Evolutionary conservation across 202 grass and related monocot species (phyloP).

Genomic region (Cymbopogon flexuosus): DNA sequence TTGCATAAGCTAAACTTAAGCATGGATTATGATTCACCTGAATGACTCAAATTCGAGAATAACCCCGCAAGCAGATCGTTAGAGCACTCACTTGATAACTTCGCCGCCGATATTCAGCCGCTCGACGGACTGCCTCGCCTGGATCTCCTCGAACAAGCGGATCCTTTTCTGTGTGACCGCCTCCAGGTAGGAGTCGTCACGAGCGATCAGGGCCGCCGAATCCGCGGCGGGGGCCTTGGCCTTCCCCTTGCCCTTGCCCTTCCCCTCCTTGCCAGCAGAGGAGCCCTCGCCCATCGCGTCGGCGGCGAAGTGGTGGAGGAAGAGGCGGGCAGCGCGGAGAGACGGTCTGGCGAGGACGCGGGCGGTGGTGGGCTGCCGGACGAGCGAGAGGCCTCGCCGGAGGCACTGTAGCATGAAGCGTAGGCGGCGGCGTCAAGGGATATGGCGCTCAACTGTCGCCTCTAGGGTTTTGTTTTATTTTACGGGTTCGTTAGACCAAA

Average conservation of each 20-base stretch:
- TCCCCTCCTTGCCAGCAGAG: slow-evolving; percentile 34
- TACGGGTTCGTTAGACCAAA: too few species aligned
- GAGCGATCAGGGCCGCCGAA: not conserved
- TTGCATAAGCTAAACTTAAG: not conserved
- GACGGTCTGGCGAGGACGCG: not conserved
- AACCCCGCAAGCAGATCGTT: not conserved
- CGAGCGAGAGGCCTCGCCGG: slow-evolving; percentile 45
- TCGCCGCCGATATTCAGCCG: slow-evolving; percentile 63
- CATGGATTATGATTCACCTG: not conserved
- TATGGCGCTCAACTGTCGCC: not conserved
- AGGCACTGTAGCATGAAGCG: slow-evolving; percentile 54
- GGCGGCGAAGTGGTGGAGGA: slow-evolving; percentile 10
- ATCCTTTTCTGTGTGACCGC: slow-evolving; percentile 54
- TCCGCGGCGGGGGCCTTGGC: slow-evolving; percentile 1
- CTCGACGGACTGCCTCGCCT: slow-evolving; percentile 48
- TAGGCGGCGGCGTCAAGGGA: not conserved
- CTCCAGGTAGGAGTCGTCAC: slow-evolving; percentile 62
- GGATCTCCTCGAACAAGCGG: slow-evolving; percentile 65
- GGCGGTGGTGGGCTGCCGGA: slow-evolving; percentile 20
- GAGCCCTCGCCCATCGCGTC: slow-evolving; percentile 48
- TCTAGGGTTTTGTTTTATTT: not conserved
- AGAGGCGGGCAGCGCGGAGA: not conserved
- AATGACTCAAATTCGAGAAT: not conserved
- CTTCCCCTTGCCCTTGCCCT: slow-evolving; percentile 43
- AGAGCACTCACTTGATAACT: slow-evolving; percentile 51